Evolutionary conservation across 306 rosid genomes (phyloP), one percentile per base, ranked within the genome.

Genomic region (Trichosanthes cucumerina): DNA sequence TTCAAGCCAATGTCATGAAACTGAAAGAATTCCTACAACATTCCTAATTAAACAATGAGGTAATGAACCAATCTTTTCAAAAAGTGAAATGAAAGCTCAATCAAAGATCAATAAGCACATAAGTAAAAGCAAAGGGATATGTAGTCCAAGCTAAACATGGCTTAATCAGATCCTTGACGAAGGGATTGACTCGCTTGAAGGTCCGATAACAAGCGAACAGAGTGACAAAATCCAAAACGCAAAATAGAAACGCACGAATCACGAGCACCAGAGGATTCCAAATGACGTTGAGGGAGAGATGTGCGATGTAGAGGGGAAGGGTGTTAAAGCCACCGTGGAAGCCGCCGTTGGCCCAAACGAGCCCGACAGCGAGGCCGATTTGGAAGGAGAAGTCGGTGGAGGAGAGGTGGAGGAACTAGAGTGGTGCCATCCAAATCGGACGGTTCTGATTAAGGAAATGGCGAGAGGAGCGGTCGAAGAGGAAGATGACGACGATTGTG

Each of bases 311-410:
- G 2, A 89, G 85, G 5, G 83, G 80, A 62, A 89, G 14, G 0
- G 94, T 85, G 64, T 86, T 85, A 1, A 88, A 19, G 2, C 84
- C 80, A 0, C 60, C 56, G 56, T 82, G 83, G 21, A 91, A 88
- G 11, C 94, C 96, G 3, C 98, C 92, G 47, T 93, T 91, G 0
- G 91, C 94, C 96, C 98, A 93, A 5, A 91, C 88, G 0, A 91
- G 87, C 98, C 98, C 91, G 0, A 90, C 83, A 0, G 94, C 90
- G 0, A 91, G 88, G 0, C 96, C 93, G 89, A 88, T 86, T 43
- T 85, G 85, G 62, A 86, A 68, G 7, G 94, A 88, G 0, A 89
- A 91, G 0, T 86, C 84, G 70, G 86, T 21, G 0, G 91, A 81
- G 46, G 93, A 86, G 0, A 82, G 1, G 53, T 91, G 88, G 16